Evolutionary conservation across 179 eudicot genomes (phyloP), one percentile per base, ranked within the genome.

Genomic region (Vitellaria paradoxa): DNA sequence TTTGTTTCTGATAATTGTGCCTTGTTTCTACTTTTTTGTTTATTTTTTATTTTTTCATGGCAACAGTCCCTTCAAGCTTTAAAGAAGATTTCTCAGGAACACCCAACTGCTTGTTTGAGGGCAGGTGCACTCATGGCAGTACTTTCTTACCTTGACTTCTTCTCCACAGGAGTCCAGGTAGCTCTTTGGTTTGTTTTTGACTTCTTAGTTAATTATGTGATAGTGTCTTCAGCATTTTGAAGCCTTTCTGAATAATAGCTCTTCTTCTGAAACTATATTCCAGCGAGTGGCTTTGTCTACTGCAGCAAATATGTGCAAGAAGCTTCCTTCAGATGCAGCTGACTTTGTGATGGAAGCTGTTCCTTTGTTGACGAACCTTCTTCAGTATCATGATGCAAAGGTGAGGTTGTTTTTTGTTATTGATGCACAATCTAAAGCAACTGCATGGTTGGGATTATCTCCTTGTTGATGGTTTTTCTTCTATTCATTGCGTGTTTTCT

Each of bases 341-440:
- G 99, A 96, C 75, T 96, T 96, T 86, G 99, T 96, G 71, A 94
- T 94, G 97, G 98, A 96, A 86, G 99, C 99, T 81, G 97, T 96
- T 78, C 99, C 99, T 67, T 86, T 92, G 79, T 74, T 96, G 80
- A 94, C 97, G 13, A 94, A 96, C 80, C 97, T 96, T 74, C 93
- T 96, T 81, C 99, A 96, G 76, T 94, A 96, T 81, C 98, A 91
- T 77, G 99, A 96, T 85, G 91, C 98, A 24, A 96, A 96, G 97
- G 99, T 92, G 67, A 61, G 85, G 76, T 37, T 42, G 30, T 77
- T n/a, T 59, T 73, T 72, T 42, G 45, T 65, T 30, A 9, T 75
- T 0, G 13, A 68, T 64, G 62, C 24, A 61, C 60, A 9, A 59
- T 42, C 10, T 5, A 13, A 17, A 47, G 26, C 15, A 56, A 17